phyloP scores from a whole-genome alignment of 768 basidiomycete genomes.

The Rhizopogon roseolus region DNA sequence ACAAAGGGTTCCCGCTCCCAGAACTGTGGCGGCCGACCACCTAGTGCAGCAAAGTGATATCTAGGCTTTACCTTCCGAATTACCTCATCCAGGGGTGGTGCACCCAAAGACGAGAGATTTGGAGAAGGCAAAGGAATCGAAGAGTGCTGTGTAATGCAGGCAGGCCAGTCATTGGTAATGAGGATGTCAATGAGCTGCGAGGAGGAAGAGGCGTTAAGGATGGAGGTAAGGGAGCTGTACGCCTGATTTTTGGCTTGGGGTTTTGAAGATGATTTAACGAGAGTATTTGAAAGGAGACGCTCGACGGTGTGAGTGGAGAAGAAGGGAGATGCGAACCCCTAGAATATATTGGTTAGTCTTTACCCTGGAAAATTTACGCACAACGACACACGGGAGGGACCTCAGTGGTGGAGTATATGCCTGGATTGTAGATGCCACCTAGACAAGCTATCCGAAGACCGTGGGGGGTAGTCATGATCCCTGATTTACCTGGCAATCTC shows the following conservation, averaged over 20 bases:
- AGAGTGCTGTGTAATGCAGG: constrained; percentile 58
- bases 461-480: constrained; percentile 70
- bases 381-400: constrained; percentile 49
- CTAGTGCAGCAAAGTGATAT: constrained; percentile 78
- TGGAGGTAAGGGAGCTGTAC: constrained; percentile 63
- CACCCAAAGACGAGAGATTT: constrained; percentile 39
- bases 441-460: constrained; percentile 83
- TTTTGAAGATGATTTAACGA: constrained; percentile 42
- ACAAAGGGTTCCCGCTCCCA: constrained; percentile 95
- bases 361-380: background rate
- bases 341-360: constrained; percentile 1
- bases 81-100: constrained; percentile 60
- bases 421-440: constrained; percentile 69
- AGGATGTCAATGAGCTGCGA: constrained; percentile 77
- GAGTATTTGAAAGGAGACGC: constrained; percentile 65
- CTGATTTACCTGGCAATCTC: constrained; percentile 65
- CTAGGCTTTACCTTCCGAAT: constrained; percentile 68
- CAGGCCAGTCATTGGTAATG: constrained; percentile 76
- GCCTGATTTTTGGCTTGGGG: constrained; percentile 40
- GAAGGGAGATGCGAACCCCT: constrained; percentile 78
- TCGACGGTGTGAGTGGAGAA: constrained; percentile 69
- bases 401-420: constrained; percentile 54
- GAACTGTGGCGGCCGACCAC: constrained; percentile 66
- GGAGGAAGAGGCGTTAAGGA: constrained; percentile 54
- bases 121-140: constrained; percentile 41